A percentile compares a stretch with the other conserved stretches of the same genome.
Evolutionary conservation across 306 rosid genomes (phyloP).

Genomic region (Prosopis cineraria): DNA sequence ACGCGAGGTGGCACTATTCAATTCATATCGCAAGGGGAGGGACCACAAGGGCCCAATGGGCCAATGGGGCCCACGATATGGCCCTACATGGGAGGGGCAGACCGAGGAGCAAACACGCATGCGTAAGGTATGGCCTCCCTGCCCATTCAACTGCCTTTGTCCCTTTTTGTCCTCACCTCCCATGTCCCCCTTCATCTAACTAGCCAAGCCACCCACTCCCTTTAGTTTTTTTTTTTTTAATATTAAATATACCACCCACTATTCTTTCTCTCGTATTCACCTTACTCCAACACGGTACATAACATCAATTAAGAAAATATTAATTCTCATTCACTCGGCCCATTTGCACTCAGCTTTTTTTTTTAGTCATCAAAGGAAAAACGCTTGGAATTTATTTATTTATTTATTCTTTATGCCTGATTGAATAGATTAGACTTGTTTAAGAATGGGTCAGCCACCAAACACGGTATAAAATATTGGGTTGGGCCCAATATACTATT

Average conservation of each 20-base stretch:
- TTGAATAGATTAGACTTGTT: too few species aligned
- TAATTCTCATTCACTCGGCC: too few species aligned
- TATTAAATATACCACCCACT: too few species aligned
- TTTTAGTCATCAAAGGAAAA: too few species aligned
- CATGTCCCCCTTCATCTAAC: neutral
- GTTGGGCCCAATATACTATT: neutral
- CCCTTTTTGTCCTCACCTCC: slow-evolving; percentile 41
- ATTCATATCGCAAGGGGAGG: neutral
- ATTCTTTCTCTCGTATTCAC: too few species aligned
- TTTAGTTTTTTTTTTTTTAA: too few species aligned
- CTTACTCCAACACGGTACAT: too few species aligned
- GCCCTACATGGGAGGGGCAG: neutral
- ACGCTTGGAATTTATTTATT: too few species aligned
- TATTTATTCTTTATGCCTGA: too few species aligned
- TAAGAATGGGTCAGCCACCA: neutral
- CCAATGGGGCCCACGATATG: neutral
- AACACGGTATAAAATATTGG: neutral
- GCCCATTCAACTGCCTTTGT: slow-evolving; percentile 51
- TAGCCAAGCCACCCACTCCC: neutral
- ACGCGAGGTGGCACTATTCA: neutral
- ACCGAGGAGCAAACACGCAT: slow-evolving; percentile 36
- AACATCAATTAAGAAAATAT: too few species aligned
- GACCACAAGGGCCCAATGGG: slow-evolving; percentile 4
- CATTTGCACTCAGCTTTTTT: too few species aligned
- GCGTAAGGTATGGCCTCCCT: slow-evolving; percentile 30